phyloP scores from a whole-genome alignment of 129 eudicot species.

The Escallonia herrerae region DNA sequence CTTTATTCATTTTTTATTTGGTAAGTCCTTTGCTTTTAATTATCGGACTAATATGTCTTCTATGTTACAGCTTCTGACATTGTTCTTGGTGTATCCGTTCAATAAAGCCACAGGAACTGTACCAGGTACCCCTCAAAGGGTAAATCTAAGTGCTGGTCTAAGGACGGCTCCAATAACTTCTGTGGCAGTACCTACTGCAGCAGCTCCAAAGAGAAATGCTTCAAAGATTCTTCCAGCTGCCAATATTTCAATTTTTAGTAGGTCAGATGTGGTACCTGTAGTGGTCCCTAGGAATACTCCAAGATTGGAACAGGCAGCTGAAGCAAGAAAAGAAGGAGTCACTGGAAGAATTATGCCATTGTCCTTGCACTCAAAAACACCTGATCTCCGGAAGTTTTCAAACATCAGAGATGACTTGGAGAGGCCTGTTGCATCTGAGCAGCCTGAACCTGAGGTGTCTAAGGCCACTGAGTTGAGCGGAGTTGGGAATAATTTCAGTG shows the following conservation, averaged over 20 bases:
- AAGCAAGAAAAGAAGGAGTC: constrained; percentile 66
- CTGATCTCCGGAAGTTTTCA: constrained; percentile 41
- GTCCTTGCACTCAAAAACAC: constrained; percentile 37
- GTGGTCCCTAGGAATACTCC: constrained; percentile 71
- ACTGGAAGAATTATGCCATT: constrained; percentile 51
- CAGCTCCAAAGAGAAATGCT: constrained; percentile 45
- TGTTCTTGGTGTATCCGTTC: constrained; percentile 2
- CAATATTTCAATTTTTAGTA: constrained; percentile 42
- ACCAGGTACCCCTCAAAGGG: constrained; percentile 62
- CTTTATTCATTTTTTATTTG: not conserved
- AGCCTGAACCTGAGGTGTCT: constrained; percentile 36
- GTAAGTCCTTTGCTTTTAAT: not conserved
- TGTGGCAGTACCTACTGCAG: constrained; percentile 33
- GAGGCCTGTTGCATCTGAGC: constrained; percentile 32
- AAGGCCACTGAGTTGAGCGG: constrained; percentile 31
- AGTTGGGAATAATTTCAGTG: constrained; percentile 27
- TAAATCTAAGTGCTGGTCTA: constrained; percentile 39
- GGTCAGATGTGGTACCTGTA: constrained; percentile 63
- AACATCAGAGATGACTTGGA: constrained; percentile 53
- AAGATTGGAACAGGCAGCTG: constrained; percentile 49
- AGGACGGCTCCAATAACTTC: constrained; percentile 38
- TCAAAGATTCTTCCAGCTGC: constrained; percentile 47
- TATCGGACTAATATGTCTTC: not conserved
- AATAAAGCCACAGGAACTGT: constrained; percentile 58
- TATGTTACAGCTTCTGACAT: not conserved